Base-by-base conservation (phyloP, 2,329 filamentous ascomycete genomes). In the Talaromyces sp. region DNA sequence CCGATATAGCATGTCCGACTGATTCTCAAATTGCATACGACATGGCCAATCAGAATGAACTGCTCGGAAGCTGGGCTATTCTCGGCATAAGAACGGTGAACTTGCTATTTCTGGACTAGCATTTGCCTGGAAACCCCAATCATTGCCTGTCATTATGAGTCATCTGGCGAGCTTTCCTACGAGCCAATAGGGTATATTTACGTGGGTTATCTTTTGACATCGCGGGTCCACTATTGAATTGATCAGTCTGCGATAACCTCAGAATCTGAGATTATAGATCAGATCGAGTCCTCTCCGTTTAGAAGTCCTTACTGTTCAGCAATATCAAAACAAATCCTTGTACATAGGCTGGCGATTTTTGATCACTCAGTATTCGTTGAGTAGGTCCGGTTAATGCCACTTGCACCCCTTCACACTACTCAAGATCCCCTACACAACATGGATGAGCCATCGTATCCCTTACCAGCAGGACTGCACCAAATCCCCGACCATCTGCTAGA, bases 401-500 rank as follows among this genome's bases (percentile, higher is more conserved):
- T n/a, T 35, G n/a, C 16, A 16, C 18, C 42, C 28, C 11, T 23
- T n/a, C n/a, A 35, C 18, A 44, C 33, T 25, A 12, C 23, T 9
- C 39, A 42, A 5, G 4, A 50, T 14, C 21, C 6, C 12, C 42
- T 18, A 46, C 7, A 18, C 28, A 31, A 37, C 23, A 60, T 60
- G 58, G 46, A 60, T 23, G 12, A 2, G 8, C 48, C 52, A 21
- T 40, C 37, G 65, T 68, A 67, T 14, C 62, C 62, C 31, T 25
- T 67, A 4, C 79, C 80, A 1, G 18, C 60, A 59, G 80, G 81
- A n/a, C 63, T 81, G 31, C 74, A 80, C 63, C 67, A 67, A 18
- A 77, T 83, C 35, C 76, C 80, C 0, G 39, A 59, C 1, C 61
- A 77, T 5, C 67, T 75, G 5, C 69, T 84, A 8, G 82, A 84